Conservation (phyloP, 352 stramenopile species). For the Phytophthora sp. region DNA sequence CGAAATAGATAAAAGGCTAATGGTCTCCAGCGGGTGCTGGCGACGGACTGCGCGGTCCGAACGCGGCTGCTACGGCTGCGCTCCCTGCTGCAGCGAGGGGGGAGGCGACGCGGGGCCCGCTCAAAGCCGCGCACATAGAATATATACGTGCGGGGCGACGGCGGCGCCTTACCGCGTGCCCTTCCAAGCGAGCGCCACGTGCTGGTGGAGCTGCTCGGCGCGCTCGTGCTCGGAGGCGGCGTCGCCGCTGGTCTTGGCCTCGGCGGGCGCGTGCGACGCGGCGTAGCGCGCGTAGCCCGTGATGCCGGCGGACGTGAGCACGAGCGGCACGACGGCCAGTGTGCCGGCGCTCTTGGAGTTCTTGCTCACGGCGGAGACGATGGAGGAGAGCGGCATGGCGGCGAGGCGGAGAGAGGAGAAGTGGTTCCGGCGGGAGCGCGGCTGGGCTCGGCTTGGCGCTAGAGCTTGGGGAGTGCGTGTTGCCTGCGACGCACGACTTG, state of each 20-base stretch:
- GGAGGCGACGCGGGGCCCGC: neutral
- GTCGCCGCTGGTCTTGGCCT: constrained; percentile 20
- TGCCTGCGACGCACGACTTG: constrained; percentile 5
- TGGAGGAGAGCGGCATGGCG: constrained; percentile 42
- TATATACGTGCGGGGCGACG: constrained; percentile 5
- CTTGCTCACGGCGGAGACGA: constrained; percentile 49
- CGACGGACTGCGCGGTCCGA: neutral
- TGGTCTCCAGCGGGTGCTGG: neutral
- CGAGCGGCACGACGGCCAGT: constrained; percentile 58
- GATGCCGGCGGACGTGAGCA: constrained; percentile 69
- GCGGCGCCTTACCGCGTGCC: constrained; percentile 45
- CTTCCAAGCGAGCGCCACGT: constrained; percentile 74
- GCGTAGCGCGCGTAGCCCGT: constrained; percentile 66
- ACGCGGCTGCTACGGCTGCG: neutral
- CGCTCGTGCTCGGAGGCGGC: constrained; percentile 41
- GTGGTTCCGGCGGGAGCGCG: no score
- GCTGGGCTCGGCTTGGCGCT: no score
- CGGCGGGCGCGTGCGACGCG: constrained; percentile 48
- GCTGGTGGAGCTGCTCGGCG: constrained; percentile 64
- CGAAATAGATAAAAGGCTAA: constrained; percentile 10
- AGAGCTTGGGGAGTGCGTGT: constrained; percentile 20
- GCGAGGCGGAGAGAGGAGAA: neutral
- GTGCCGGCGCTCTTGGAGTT: constrained; percentile 45
- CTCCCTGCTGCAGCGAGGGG: neutral
- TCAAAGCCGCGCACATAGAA: constrained; percentile 9